These are phyloP conservation scores for Mycena galopus DNA, from an alignment of 768 basidiomycete genomes.

Conservation along the genomic window DNA sequence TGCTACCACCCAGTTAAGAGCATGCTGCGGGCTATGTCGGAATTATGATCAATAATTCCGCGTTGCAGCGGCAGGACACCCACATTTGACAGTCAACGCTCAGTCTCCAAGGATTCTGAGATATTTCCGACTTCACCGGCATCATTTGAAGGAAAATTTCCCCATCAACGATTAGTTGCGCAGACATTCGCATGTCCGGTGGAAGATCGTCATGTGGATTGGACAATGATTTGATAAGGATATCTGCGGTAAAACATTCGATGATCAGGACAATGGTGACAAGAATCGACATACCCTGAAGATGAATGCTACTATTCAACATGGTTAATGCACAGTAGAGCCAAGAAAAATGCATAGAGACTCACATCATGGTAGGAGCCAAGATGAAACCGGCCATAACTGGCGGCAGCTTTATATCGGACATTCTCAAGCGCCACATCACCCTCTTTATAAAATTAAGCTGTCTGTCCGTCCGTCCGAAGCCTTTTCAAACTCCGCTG, in stretches of 20 bases:
- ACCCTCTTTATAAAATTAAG: no score
- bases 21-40: background rate
- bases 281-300: background rate
- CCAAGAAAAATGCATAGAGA: no score
- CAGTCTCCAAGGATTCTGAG: constrained; percentile 1
- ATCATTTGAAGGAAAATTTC: constrained; percentile 1
- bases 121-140: background rate
- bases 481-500: no score
- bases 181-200: background rate
- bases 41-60: background rate
- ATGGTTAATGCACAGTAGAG: no score
- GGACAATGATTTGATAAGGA: background rate
- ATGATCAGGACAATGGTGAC: background rate
- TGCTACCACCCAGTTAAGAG: background rate
- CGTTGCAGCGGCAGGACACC: background rate
- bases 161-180: background rate
- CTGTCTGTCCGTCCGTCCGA: no score
- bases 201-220: background rate
- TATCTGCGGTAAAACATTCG: background rate
- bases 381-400: no score
- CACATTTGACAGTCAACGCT: constrained; percentile 11
- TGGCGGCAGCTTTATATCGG: no score
- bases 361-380: no score
- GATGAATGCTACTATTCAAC: background rate
- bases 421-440: no score